Conservation (phyloP, 257 asterid genomes). For the Solanum peruvianum region DNA sequence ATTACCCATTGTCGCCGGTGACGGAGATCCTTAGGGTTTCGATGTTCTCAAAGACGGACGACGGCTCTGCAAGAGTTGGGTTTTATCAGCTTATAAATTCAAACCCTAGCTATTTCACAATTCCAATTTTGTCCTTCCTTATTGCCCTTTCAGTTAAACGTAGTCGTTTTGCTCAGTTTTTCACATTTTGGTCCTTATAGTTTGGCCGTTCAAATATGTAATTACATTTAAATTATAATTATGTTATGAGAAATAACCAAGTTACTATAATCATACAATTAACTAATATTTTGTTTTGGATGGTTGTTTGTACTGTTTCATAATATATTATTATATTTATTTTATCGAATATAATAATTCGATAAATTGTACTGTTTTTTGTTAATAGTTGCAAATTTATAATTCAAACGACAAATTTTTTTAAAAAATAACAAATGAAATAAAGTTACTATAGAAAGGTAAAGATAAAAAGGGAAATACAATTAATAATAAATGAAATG, state of each 20-base stretch:
- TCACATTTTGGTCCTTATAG: not conserved
- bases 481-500: too few species aligned
- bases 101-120: not conserved
- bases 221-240: not conserved
- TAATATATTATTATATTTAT: too few species aligned
- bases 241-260: not conserved
- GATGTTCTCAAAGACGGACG: not conserved
- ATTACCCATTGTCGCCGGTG: conserved; percentile 7
- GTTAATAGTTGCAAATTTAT: too few species aligned
- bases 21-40: not conserved
- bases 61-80: not conserved
- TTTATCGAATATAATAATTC: too few species aligned
- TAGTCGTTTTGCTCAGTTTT: not conserved
- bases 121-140: not conserved
- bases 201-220: not conserved
- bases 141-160: not conserved
- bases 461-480: too few species aligned
- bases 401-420: too few species aligned
- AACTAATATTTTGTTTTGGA: not conserved
- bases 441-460: too few species aligned
- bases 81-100: not conserved
- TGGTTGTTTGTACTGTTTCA: not conserved
- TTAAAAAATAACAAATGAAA: too few species aligned
- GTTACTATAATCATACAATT: not conserved
- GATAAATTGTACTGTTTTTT: too few species aligned